Evolutionary conservation across 1,139 yeast genomes (phyloP).

Genomic region (Suhomyces anneliseae): DNA sequence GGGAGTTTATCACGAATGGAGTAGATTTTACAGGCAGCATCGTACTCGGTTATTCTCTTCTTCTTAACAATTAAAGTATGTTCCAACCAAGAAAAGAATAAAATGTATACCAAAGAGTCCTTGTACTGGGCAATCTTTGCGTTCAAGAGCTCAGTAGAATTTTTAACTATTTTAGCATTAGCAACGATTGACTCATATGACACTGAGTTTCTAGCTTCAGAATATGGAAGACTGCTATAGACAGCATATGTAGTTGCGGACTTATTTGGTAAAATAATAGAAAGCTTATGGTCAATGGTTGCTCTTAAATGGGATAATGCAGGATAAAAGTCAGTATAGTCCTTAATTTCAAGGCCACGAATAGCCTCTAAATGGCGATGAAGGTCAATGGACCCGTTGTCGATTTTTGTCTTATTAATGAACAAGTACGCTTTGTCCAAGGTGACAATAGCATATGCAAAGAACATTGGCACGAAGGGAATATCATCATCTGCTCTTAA

Average conservation of each 20-base stretch:
- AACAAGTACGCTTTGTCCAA: slow-evolving; percentile 33
- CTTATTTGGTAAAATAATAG: slow-evolving; percentile 35
- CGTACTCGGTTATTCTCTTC: slow-evolving; percentile 34
- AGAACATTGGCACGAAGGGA: slow-evolving; percentile 53
- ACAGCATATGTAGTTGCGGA: slow-evolving; percentile 37
- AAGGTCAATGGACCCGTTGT: slow-evolving; percentile 17
- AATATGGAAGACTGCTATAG: slow-evolving; percentile 29
- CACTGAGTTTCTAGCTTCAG: slow-evolving; percentile 26
- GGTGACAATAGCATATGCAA: slow-evolving; percentile 44
- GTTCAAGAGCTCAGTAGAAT: slow-evolving; percentile 38
- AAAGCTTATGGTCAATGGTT: slow-evolving; percentile 19
- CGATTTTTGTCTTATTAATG: slow-evolving; percentile 37
- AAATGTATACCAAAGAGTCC: slow-evolving; percentile 44
- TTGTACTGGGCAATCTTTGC: slow-evolving; percentile 44
- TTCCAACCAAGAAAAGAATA: slow-evolving; percentile 46
- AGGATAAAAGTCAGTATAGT: slow-evolving; percentile 31
- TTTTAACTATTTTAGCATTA: slow-evolving; percentile 38
- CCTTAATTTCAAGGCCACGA: slow-evolving; percentile 28
- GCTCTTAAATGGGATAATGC: slow-evolving; percentile 28
- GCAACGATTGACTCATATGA: slow-evolving; percentile 36
- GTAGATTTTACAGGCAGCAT: slow-evolving; percentile 45
- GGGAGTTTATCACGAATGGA: slow-evolving; percentile 43
- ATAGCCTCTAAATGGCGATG: slow-evolving; percentile 30
- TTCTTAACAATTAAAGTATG: slow-evolving; percentile 31
- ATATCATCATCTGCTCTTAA: slow-evolving; percentile 46